phyloP scores from a whole-genome alignment of 169 alveolate species.

The Babesia ovis region DNA sequence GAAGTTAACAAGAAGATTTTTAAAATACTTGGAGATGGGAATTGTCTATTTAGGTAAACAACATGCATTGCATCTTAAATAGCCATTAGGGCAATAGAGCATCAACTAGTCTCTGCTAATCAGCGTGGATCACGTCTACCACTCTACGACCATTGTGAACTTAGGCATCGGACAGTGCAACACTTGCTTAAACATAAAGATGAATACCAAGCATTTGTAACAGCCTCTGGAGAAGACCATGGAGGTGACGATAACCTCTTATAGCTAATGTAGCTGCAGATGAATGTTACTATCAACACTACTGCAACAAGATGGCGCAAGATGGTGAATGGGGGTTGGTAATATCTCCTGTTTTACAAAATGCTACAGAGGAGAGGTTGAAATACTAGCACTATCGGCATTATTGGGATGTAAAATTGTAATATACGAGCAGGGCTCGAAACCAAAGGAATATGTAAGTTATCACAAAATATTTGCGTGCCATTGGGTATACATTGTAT shows the following conservation, averaged over 20 bases:
- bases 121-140: conserved; percentile 6
- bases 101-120: conserved; percentile 30
- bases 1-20: conserved; percentile 9
- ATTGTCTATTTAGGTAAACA: conserved; percentile 58
- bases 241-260: neutral
- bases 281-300: conserved; percentile 5
- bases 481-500: neutral
- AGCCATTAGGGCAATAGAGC: conserved; percentile 46
- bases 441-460: conserved; percentile 28
- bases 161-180: conserved; percentile 29
- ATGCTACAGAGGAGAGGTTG: conserved; percentile 47
- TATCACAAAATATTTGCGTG: neutral
- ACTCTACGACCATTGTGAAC: conserved; percentile 20
- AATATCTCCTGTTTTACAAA: neutral
- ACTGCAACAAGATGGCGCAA: conserved; percentile 46
- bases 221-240: neutral
- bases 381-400: conserved; percentile 34
- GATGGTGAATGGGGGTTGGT: conserved; percentile 70
- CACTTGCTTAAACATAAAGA: conserved; percentile 27
- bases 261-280: too few species aligned
- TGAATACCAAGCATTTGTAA: conserved; percentile 32
- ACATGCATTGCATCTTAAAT: too few species aligned
- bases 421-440: conserved; percentile 21
- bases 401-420: conserved; percentile 37
- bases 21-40: conserved; percentile 61